Base-by-base conservation (phyloP, 495 filamentous ascomycete genomes). In the Aspergillus ellipticus region DNA sequence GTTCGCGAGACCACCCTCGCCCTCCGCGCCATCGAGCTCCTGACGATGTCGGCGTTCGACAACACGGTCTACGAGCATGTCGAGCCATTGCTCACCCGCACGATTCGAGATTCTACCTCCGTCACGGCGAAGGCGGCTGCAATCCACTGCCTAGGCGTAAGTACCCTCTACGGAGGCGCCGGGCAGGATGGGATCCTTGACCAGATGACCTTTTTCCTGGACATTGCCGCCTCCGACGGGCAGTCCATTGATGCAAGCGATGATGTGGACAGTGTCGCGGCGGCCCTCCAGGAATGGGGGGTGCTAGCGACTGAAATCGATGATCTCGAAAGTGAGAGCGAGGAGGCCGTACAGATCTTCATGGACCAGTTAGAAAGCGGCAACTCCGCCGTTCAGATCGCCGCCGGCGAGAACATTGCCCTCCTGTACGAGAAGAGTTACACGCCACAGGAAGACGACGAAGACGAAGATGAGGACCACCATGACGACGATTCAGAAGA, bases 331-430 rank as follows among this genome's bases (percentile, higher is more conserved):
- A 79, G 76, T 6, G 79, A 88, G 46, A 90, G 85, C 52, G 87
- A 89, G 48, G 75, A 81, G 5, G 85, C 89, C 9, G 86, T 96
- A 63, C 88, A 96, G 52, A 87, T 88, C 6, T 91, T 97, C 64
- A 85, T 90, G 28, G 93, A 97, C 43, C 94, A 98, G 67, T 81
- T 98, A 24, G 83, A 90, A 39, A 92, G 88, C 63, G 76, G 78
- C 29, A 87, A 92, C 53, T 74, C 87, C 0, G 72, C 75, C 5
- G 92, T 97, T 0, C 90, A 96, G 67, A 84, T 94, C 49, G 85
- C 89, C 2, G 91, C 94, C 1, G 94, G 91, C 0, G 86, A 92
- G 61, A 92, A 92, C 66, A 94, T 97, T 58, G 93, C 93, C 2
- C 74, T 96, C 1, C 77, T 97, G 1, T 95, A 90, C 61, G 93